Evolutionary conservation across 768 basidiomycete species (phyloP).

Genomic region (Leccinum barrowsii): DNA sequence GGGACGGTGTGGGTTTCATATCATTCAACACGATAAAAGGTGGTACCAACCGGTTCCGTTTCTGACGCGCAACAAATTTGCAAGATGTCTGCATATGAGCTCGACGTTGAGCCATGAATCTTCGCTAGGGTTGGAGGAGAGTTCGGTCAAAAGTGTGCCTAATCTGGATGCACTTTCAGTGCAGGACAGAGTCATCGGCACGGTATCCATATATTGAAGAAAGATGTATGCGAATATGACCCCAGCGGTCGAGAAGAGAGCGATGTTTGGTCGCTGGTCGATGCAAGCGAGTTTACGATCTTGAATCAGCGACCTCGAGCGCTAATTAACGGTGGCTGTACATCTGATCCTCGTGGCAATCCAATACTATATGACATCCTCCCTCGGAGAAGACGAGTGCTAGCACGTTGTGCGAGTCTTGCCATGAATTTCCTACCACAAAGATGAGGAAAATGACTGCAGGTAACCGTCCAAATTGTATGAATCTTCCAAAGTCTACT

Average conservation of each 20-base stretch:
- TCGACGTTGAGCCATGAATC: slow-evolving; percentile 52
- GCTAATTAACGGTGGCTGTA: neutral
- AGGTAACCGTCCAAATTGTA: too few relatives aligned
- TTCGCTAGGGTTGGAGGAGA: slow-evolving; percentile 30
- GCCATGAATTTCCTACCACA: neutral
- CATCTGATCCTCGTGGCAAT: neutral
- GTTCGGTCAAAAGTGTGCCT: slow-evolving; percentile 31
- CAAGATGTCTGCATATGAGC: slow-evolving; percentile 50
- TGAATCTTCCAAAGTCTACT: too few relatives aligned
- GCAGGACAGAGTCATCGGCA: slow-evolving; percentile 16
- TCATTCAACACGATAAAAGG: neutral
- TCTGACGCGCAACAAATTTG: slow-evolving; percentile 58
- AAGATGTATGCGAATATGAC: neutral
- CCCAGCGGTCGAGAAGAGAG: neutral
- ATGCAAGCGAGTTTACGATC: neutral
- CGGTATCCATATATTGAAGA: slow-evolving; percentile 18
- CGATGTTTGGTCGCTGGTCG: neutral
- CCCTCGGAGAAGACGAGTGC: neutral
- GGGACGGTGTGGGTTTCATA: slow-evolving; percentile 17
- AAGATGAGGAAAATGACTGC: too few relatives aligned
- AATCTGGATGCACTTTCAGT: slow-evolving; percentile 31
- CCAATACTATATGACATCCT: neutral
- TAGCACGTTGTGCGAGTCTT: neutral
- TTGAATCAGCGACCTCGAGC: neutral
- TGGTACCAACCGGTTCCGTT: slow-evolving; percentile 45